A percentile compares a stretch with the other conserved stretches of the same genome.
Evolutionary conservation across 345 rosid genomes (phyloP).

Genomic region (Pistacia vera): DNA sequence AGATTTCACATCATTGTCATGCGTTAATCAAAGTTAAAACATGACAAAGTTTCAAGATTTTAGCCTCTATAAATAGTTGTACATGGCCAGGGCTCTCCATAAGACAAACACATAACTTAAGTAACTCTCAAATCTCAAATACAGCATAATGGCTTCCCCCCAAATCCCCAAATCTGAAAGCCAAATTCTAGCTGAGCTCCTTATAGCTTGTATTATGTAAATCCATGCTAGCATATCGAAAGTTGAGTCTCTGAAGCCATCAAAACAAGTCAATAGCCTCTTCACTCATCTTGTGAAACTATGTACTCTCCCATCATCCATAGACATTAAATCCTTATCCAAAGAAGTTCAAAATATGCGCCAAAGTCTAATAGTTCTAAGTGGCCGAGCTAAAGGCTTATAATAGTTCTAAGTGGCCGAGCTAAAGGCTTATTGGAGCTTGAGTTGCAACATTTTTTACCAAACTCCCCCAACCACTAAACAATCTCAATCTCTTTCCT

Average conservation of each 20-base stretch:
- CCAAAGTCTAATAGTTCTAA: conserved; percentile 4
- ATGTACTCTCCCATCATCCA: conserved; percentile 31
- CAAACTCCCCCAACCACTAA: conserved; percentile 29
- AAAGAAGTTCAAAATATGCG: conserved; percentile 29
- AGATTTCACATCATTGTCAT: too few relatives aligned
- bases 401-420: conserved; percentile 30
- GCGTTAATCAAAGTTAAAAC: too few relatives aligned
- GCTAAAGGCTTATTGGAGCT: conserved; percentile 45
- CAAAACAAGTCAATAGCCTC: conserved; percentile 32
- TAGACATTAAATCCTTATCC: conserved; percentile 25
- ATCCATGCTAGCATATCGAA: conserved; percentile 29
- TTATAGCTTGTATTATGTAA: conserved; percentile 30
- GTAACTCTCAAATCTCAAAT: neutral
- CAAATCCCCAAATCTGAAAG: conserved; percentile 16
- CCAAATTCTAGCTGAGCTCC: conserved; percentile 20
- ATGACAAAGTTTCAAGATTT: too few relatives aligned
- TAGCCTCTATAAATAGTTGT: neutral
- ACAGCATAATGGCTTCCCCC: conserved; percentile 30
- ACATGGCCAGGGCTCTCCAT: neutral
- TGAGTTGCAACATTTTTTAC: conserved; percentile 38
- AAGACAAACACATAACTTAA: neutral
- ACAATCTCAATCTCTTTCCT: conserved; percentile 35
- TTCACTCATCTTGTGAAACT: conserved; percentile 28
- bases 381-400: too few relatives aligned
- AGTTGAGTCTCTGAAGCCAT: conserved; percentile 31